Evolutionary conservation across 768 basidiomycete genomes (phyloP).

Genomic region (Rhizopogon roseolus): DNA sequence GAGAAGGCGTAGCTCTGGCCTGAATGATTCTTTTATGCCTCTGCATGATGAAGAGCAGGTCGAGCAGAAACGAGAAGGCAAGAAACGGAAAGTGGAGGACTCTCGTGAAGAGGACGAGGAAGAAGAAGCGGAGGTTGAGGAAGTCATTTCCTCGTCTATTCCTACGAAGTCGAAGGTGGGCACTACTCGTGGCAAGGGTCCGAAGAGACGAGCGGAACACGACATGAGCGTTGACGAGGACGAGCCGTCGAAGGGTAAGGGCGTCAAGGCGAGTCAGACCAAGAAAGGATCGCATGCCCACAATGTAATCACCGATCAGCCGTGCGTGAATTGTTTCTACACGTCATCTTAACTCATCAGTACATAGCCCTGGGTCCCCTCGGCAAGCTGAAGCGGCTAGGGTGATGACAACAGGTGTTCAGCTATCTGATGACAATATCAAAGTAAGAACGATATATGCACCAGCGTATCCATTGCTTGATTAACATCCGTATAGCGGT

Average conservation of each 20-base stretch:
- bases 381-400: slow-evolving; percentile 28
- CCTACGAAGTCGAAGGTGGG: slow-evolving; percentile 7
- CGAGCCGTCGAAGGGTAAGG: slow-evolving; percentile 2
- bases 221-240: slow-evolving; percentile 6
- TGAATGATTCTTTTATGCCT: slow-evolving; percentile 21
- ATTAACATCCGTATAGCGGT: slow-evolving; percentile 33
- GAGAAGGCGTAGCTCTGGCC: slow-evolving; percentile 25
- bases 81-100: slow-evolving; percentile 17
- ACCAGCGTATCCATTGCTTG: neutral
- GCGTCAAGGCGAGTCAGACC: slow-evolving; percentile 1
- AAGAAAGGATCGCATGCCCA: slow-evolving; percentile 6
- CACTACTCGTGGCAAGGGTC: slow-evolving; percentile 5
- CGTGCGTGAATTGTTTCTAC: neutral
- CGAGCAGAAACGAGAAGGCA: slow-evolving; percentile 12
- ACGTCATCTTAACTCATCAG: neutral
- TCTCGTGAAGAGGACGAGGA: slow-evolving; percentile 16
- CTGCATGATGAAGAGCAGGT: slow-evolving; percentile 1
- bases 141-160: slow-evolving; percentile 7
- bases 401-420: slow-evolving; percentile 67
- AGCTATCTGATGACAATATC: slow-evolving; percentile 48
- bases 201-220: neutral
- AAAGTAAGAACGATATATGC: slow-evolving; percentile 40
- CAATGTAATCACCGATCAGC: neutral
- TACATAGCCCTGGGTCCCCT: neutral
- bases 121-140: slow-evolving; percentile 20